Evolutionary conservation across 2,329 filamentous ascomycete genomes (phyloP).

Genomic region (Penicillium sumatraense): DNA sequence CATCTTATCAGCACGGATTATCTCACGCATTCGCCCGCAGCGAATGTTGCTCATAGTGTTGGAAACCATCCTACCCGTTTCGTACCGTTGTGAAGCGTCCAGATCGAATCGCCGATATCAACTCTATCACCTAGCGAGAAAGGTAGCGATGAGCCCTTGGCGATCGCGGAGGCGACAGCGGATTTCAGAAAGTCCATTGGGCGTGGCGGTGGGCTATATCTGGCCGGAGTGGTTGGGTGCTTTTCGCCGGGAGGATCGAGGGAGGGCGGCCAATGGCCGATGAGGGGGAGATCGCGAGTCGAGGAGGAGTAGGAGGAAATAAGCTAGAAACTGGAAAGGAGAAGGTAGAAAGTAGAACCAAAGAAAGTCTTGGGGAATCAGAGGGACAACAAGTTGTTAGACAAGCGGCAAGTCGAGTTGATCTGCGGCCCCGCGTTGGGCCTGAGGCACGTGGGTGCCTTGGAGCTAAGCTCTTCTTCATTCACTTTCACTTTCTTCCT

Average conservation of each 20-base stretch:
- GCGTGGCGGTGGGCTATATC: conserved; percentile 4
- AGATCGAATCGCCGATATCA: conserved; percentile 90
- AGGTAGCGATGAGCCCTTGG: conserved; percentile 89
- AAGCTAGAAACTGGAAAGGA: neutral
- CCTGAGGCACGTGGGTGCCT: conserved; percentile 4
- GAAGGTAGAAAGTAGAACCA: neutral
- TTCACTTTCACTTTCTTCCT: neutral
- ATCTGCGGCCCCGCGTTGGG: conserved; percentile 21
- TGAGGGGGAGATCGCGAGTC: neutral
- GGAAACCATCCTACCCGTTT: conserved; percentile 66
- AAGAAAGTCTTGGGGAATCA: neutral
- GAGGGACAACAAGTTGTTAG: neutral
- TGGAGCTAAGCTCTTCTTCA: neutral
- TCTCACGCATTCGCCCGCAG: neutral
- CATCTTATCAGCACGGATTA: conserved; percentile 15
- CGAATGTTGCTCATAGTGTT: neutral
- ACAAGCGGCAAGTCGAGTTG: neutral
- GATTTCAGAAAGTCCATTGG: conserved; percentile 97
- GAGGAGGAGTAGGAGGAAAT: neutral
- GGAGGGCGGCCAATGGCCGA: conserved; percentile 11
- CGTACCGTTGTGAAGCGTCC: conserved; percentile 94
- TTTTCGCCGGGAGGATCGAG: neutral
- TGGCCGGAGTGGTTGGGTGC: conserved; percentile 14
- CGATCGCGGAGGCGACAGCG: conserved; percentile 93
- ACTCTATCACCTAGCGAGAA: conserved; percentile 93